A percentile compares a stretch with the other conserved stretches of the same genome.
These are phyloP conservation scores for Thalassiosira profunda DNA, from an alignment of 108 stramenopile genomes.

Conservation along the genomic window DNA sequence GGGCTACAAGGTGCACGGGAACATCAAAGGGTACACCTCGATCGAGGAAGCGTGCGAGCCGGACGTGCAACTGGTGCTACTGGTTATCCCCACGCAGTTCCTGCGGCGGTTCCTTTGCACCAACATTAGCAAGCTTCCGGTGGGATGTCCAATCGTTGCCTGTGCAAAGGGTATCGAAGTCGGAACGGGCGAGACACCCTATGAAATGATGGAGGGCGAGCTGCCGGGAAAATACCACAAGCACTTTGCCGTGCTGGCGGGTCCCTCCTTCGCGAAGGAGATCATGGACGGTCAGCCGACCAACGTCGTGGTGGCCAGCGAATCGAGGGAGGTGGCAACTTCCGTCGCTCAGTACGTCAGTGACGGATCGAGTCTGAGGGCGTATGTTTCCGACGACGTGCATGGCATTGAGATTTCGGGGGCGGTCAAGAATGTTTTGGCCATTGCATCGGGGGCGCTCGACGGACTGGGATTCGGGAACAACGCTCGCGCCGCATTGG, in stretches of 20 bases:
- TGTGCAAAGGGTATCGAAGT: constrained; percentile 44
- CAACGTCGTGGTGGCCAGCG: constrained; percentile 54
- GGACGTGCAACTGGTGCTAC: constrained; percentile 42
- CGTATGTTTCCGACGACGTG: constrained; percentile 21
- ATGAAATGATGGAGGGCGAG: constrained; percentile 48
- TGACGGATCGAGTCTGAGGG: background rate
- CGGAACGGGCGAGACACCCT: constrained; percentile 20
- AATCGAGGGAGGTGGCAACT: constrained; percentile 3
- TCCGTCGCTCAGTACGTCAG: background rate
- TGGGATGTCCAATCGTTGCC: constrained; percentile 8
- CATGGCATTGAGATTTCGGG: constrained; percentile 55
- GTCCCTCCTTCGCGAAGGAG: constrained; percentile 58
- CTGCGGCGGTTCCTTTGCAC: constrained; percentile 32
- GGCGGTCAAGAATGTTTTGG: constrained; percentile 58
- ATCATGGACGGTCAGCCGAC: constrained; percentile 49
- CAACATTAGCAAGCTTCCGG: constrained; percentile 25
- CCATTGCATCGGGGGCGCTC: constrained; percentile 55
- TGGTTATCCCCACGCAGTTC: constrained; percentile 56
- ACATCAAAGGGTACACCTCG: constrained; percentile 32
- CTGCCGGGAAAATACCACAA: constrained; percentile 28
- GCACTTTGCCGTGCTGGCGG: constrained; percentile 29
- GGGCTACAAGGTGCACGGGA: constrained; percentile 26
- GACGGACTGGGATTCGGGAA: constrained; percentile 55
- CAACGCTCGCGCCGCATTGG: constrained; percentile 56
- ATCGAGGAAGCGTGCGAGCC: constrained; percentile 20